Evolutionary conservation across 129 eudicot genomes (phyloP), one percentile per base, ranked within the genome.

Genomic region (Lonicera japonica): DNA sequence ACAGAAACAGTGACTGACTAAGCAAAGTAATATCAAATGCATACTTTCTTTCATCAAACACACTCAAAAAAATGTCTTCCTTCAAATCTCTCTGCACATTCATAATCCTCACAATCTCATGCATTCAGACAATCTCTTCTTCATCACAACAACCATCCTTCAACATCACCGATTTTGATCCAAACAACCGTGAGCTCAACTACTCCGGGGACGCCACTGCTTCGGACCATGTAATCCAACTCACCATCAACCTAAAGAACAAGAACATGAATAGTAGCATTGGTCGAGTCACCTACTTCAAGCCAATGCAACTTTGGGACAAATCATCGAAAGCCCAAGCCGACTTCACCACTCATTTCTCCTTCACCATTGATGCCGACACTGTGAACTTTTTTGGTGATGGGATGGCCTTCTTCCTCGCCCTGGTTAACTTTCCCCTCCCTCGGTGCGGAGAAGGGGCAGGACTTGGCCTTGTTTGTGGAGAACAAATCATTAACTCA

Each of bases 371-470:
- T n/a, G 40, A 74, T 64, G 80, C 18, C 0, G 15, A 0, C 25
- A 24, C 1, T 4, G 9, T n/a, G 0, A 0, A 10, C n/a, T 0
- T 0, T 1, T 60, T 46, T 50, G 84, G 53, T 1, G 75, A 64
- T 58, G 80, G 80, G 17, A 46, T 75, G 0, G 39, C 64, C 7
- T 77, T 77, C 61, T 77, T 77, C 58, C 74, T 67, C 43, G 77
- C 77, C 11, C 67, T 70, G 5, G 67, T 45, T 24, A 57, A 60
- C 21, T 71, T 67, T 43, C 47, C 56, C 5, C 36, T 61, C 50
- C 73, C 77, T 11, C 23, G 5, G 60, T 61, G 23, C 63, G 55
- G 47, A 70, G 23, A 47, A 73, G 82, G n/a, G 23, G 25, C 70
- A 1, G 73, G 77, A n/a, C 24, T 70, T 20, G 82, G 82, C 20